Conservation (phyloP, 805 yeast genomes). For the Yarrowia sp. region DNA sequence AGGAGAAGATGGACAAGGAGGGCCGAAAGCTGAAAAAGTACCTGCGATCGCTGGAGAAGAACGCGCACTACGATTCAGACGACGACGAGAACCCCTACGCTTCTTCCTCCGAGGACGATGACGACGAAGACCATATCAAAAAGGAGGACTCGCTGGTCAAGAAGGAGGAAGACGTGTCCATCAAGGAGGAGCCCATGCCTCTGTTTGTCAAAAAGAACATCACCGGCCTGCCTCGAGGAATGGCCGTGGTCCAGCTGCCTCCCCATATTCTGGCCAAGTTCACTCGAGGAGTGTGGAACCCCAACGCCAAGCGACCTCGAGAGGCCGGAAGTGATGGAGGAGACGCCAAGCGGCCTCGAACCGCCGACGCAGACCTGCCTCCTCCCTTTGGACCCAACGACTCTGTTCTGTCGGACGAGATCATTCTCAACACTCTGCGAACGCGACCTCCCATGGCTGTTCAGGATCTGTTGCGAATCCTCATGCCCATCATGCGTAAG, state of each 20-base stretch:
- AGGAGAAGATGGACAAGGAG: conserved; percentile 84
- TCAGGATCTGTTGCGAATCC: conserved; percentile 65
- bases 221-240: conserved; percentile 57
- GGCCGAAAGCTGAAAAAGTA: conserved; percentile 87
- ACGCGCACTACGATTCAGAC: conserved; percentile 84
- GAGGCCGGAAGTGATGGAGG: conserved; percentile 44
- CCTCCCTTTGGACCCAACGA: conserved; percentile 52
- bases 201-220: conserved; percentile 51
- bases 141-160: conserved; percentile 23
- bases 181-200: conserved; percentile 51
- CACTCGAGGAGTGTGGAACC: conserved; percentile 87
- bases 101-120: conserved; percentile 60
- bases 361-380: conserved; percentile 46
- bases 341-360: conserved; percentile 50
- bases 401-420: conserved; percentile 68
- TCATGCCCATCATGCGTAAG: conserved; percentile 66
- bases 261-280: conserved; percentile 65
- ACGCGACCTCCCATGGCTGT: conserved; percentile 55
- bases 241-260: conserved; percentile 70
- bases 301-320: conserved; percentile 56
- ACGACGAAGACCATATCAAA: conserved; percentile 50
- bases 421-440: conserved; percentile 68
- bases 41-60: conserved; percentile 81
- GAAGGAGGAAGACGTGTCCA: conserved; percentile 44
- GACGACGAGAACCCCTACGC: conserved; percentile 79